phyloP scores from a whole-genome alignment of 2,329 filamentous ascomycete species.

The Trichoderma sp. region DNA sequence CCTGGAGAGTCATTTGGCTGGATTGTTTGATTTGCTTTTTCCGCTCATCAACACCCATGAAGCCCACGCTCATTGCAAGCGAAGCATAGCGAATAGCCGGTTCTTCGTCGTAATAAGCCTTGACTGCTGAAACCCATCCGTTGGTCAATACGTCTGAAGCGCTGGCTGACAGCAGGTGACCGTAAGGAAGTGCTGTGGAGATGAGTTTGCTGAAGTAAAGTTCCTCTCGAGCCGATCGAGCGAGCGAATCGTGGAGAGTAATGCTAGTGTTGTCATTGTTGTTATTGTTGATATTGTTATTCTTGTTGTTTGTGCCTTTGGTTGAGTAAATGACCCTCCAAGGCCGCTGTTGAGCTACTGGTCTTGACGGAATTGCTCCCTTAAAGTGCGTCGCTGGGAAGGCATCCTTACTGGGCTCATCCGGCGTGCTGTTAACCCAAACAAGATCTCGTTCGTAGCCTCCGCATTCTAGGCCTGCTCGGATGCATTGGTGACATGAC shows the following conservation, averaged over 20 bases:
- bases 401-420: neutral
- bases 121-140: slow-evolving; percentile 33
- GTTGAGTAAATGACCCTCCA: slow-evolving; percentile 25
- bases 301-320: neutral
- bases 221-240: slow-evolving; percentile 31
- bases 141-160: slow-evolving; percentile 29
- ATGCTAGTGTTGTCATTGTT: neutral
- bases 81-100: slow-evolving; percentile 30
- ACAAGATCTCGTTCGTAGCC: slow-evolving; percentile 28
- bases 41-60: slow-evolving; percentile 30
- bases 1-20: slow-evolving; percentile 32
- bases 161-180: slow-evolving; percentile 23
- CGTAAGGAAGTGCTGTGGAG: slow-evolving; percentile 27
- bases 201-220: slow-evolving; percentile 31
- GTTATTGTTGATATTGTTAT: too few relatives aligned
- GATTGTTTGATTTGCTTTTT: slow-evolving; percentile 32
- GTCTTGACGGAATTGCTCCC: neutral
- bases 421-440: slow-evolving; percentile 28
- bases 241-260: slow-evolving; percentile 26
- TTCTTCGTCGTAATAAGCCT: slow-evolving; percentile 33
- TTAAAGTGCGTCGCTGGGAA: neutral
- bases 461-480: slow-evolving; percentile 23
- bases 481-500: slow-evolving; percentile 24
- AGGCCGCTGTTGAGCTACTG: slow-evolving; percentile 5
- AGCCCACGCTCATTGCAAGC: slow-evolving; percentile 33